Evolutionary conservation across 169 alveolate genomes (phyloP).

Genomic region (Plasmodium relictum): DNA sequence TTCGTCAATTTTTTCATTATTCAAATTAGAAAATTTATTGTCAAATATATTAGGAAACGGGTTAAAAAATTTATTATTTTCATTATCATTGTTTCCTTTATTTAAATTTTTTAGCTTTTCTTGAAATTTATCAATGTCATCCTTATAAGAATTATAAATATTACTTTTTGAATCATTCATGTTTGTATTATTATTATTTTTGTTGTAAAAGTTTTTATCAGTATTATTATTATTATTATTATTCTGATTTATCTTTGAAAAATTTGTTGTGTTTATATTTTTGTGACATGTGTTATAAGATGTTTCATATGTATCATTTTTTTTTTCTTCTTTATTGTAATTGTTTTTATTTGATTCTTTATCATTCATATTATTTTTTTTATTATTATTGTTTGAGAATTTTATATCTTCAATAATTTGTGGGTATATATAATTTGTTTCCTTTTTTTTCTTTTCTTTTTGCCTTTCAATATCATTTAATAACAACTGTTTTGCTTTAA

Average conservation of each 20-base stretch:
- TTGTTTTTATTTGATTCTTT: not conserved
- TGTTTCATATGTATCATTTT: not conserved
- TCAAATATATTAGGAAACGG: slow-evolving; percentile 5
- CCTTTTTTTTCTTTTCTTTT: slow-evolving; percentile 79
- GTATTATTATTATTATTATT: not conserved
- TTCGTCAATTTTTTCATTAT: slow-evolving; percentile 69
- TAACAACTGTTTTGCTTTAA: slow-evolving; percentile 82
- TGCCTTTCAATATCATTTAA: slow-evolving; percentile 78
- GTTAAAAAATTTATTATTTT: not conserved
- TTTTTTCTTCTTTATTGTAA: not conserved
- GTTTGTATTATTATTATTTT: not conserved
- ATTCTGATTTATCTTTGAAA: not conserved
- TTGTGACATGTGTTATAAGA: not conserved
- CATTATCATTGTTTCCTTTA: slow-evolving; percentile 10
- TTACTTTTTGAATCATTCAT: not conserved
- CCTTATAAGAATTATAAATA: slow-evolving; percentile 26
- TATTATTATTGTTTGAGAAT: not conserved
- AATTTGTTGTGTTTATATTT: not conserved
- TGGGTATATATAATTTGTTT: slow-evolving; percentile 83
- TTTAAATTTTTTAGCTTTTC: slow-evolving; percentile 37
- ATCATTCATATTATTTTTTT: not conserved
- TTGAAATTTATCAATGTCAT: slow-evolving; percentile 56
- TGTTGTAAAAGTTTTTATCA: not conserved
- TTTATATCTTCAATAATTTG: slow-evolving; percentile 62
- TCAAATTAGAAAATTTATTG: slow-evolving; percentile 23